Evolutionary conservation across 345 rosid species (phyloP), one percentile per base, ranked within the genome.

Genomic region (Durio zibethinus): DNA sequence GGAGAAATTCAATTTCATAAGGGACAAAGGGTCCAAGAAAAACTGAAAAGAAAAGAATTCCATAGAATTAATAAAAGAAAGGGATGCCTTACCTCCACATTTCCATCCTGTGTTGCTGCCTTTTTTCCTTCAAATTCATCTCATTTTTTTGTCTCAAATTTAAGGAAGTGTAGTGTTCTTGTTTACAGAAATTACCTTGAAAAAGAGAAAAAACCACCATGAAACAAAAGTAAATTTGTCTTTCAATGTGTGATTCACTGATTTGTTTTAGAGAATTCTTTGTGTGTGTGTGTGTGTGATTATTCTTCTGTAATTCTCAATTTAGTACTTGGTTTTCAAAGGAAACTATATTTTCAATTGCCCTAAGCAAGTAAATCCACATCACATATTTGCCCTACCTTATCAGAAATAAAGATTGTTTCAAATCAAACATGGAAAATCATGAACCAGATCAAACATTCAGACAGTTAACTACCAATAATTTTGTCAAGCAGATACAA

Each of bases 1-100:
- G 99, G 99, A 90, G 99, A 79, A 95, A 93, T 84, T 93, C 99
- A 16, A 92, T 92, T 80, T 95, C 99, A 27, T 95, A 80, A 86
- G 20, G 9, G 21, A 1, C 8, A 43, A 68, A 38, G 4, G 50
- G 45, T 23, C 27, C 7, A 38, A 72, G 42, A 60, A 56, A 74
- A 40, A 36, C 47, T 18, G 52, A 38, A 62, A 15, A 71, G 4
- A 65, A 12, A 1, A 43, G 6, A 15, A 27, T 25, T n/a, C 48
- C 62, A 33, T 25, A 18, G 12, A 69, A 25, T 43, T 27, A 15
- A 45, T 45, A 38, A 69, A 69, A 45, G 25, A 43, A 73, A 54
- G 33, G 23, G 4, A n/a, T 74, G 10, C 42, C n/a, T 75, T 7
- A 3, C 54, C 61, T 43, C 15, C 62, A 42, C 16, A 47, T 61